These are phyloP conservation scores for Aspergillus aculeatinus DNA, from an alignment of 2,329 filamentous ascomycete genomes.

Conservation along the genomic window DNA sequence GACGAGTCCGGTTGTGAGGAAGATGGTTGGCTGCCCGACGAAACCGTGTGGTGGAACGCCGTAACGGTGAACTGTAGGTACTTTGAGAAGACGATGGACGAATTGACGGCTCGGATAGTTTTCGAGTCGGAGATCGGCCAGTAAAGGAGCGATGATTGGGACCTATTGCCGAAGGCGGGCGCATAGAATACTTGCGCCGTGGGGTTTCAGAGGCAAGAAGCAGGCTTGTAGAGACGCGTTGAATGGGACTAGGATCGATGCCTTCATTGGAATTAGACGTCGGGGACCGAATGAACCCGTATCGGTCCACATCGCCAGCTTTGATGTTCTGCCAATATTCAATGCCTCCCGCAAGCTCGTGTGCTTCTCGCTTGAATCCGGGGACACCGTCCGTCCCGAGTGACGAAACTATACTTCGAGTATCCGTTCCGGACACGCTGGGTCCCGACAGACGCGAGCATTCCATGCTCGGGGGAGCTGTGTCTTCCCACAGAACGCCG, in stretches of 20 bases:
- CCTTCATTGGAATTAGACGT: slow-evolving; percentile 28
- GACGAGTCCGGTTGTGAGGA: slow-evolving; percentile 54
- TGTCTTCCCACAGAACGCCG: slow-evolving; percentile 43
- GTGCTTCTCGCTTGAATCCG: slow-evolving; percentile 50
- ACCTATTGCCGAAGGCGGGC: slow-evolving; percentile 50
- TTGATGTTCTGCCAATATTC: slow-evolving; percentile 65
- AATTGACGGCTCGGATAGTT: slow-evolving; percentile 44
- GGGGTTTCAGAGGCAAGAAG: slow-evolving; percentile 58
- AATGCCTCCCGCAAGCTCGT: slow-evolving; percentile 61
- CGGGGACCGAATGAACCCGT: slow-evolving; percentile 59
- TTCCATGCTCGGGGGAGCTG: slow-evolving; percentile 28
- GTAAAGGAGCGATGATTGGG: slow-evolving; percentile 45
- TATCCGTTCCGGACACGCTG: slow-evolving; percentile 29
- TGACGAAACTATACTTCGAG: slow-evolving; percentile 28
- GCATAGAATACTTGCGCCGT: slow-evolving; percentile 53
- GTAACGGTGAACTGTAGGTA: slow-evolving; percentile 42
- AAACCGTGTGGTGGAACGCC: slow-evolving; percentile 45
- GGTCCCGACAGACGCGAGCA: slow-evolving; percentile 28
- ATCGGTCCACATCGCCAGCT: slow-evolving; percentile 61
- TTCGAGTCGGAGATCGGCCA: slow-evolving; percentile 40
- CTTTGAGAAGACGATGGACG: slow-evolving; percentile 50
- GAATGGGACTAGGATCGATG: slow-evolving; percentile 46
- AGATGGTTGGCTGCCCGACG: slow-evolving; percentile 54
- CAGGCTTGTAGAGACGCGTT: slow-evolving; percentile 61
- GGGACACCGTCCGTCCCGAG: slow-evolving; percentile 31